These are phyloP conservation scores for Sporothrix euskadiensis DNA, from an alignment of 2,329 filamentous ascomycete species.

Conservation along the genomic window DNA sequence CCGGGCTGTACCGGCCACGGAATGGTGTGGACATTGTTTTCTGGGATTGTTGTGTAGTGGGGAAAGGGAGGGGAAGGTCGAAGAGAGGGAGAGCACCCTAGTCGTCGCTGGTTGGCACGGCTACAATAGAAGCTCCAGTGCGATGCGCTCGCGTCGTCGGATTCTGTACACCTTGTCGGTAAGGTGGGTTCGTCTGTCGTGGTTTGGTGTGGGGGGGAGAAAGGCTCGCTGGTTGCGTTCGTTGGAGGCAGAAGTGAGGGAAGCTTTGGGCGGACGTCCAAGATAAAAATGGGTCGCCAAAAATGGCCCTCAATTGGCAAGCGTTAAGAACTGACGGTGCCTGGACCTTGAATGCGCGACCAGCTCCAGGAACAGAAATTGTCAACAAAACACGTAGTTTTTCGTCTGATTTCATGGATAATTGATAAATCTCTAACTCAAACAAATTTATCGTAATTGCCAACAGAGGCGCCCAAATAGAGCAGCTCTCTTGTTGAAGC, in stretches of 20 bases:
- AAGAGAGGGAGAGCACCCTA: not conserved
- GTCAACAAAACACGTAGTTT: not conserved
- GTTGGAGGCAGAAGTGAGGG: not conserved
- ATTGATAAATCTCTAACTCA: not conserved
- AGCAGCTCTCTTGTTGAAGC: not conserved
- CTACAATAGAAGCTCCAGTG: not conserved
- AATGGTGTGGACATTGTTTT: slow-evolving; percentile 32
- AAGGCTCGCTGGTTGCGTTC: not conserved
- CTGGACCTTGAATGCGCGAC: not conserved
- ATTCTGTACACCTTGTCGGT: not conserved
- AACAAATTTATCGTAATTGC: not conserved
- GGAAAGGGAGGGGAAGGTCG: not conserved
- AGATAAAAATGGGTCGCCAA: slow-evolving; percentile 19
- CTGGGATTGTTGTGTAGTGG: not conserved
- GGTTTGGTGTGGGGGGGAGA: not conserved
- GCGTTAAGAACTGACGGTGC: not conserved
- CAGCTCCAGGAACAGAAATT: not conserved
- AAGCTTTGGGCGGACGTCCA: slow-evolving; percentile 1
- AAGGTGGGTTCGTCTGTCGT: not conserved
- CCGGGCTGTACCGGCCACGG: slow-evolving; percentile 33
- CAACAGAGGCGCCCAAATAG: not conserved
- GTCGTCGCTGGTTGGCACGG: not conserved
- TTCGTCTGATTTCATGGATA: not conserved
- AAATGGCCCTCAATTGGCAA: slow-evolving; percentile 15
- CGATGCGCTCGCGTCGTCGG: not conserved